phyloP scores from a whole-genome alignment of 2,329 filamentous ascomycete species.

The Ilyonectria sp. region DNA sequence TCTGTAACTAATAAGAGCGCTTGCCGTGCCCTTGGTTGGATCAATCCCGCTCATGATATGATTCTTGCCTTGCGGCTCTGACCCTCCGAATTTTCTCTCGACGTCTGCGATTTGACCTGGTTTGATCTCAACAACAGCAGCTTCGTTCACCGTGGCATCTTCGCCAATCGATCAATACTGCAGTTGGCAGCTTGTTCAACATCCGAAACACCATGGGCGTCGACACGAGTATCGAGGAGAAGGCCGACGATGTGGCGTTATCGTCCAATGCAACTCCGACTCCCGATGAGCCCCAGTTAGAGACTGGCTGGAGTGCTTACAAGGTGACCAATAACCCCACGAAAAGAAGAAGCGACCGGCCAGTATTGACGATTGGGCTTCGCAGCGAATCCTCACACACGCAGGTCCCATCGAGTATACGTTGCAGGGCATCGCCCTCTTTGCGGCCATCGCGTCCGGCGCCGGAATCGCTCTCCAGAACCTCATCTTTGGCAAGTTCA shows the following conservation, averaged over 20 bases:
- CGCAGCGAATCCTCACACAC: conserved; percentile 51
- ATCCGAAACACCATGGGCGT: conserved; percentile 3
- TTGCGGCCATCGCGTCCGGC: conserved; percentile 55
- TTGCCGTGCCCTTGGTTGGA: background rate
- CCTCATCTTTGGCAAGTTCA: conserved; percentile 57
- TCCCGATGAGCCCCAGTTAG: conserved; percentile 11
- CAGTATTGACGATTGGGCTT: conserved; percentile 25
- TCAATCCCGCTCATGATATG: background rate
- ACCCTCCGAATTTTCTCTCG: background rate
- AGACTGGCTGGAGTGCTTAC: conserved; percentile 33
- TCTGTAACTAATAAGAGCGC: background rate
- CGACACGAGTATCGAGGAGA: conserved; percentile 9
- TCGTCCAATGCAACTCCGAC: background rate
- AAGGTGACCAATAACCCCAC: conserved; percentile 32
- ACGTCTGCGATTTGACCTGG: background rate
- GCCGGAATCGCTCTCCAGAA: conserved; percentile 56
- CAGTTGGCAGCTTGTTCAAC: background rate
- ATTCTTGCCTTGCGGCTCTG: background rate
- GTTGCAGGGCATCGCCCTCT: conserved; percentile 48
- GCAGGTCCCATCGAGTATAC: conserved; percentile 48
- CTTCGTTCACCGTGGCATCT: background rate
- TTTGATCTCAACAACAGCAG: background rate
- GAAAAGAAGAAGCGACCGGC: background rate
- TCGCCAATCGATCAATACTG: background rate
- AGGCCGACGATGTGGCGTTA: conserved; percentile 2